Conservation (phyloP, 768 basidiomycete genomes). For the Auricularia sp. region DNA sequence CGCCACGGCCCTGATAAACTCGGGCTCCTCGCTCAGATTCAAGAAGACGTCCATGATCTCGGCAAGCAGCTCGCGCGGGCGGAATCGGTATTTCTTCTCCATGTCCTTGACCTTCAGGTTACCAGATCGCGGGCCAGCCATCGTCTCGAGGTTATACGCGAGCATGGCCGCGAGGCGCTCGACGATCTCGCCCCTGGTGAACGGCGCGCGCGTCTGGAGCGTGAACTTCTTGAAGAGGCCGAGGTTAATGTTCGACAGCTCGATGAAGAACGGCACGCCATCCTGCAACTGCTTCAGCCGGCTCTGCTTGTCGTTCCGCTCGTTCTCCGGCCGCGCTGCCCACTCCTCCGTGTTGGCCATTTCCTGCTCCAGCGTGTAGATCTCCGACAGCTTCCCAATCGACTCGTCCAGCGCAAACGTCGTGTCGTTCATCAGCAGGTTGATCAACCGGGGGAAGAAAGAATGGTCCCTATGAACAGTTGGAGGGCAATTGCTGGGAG, state of each 20-base stretch:
- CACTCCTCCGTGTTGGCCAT: conserved; percentile 71
- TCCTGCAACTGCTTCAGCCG: conserved; percentile 73
- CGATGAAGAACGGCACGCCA: conserved; percentile 77
- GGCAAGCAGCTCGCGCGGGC: conserved; percentile 68
- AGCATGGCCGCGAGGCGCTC: conserved; percentile 93
- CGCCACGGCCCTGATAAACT: conserved; percentile 81
- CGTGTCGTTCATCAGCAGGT: conserved; percentile 97
- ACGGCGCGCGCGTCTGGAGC: conserved; percentile 81
- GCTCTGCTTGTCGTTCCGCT: conserved; percentile 77
- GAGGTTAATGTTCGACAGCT: conserved; percentile 82
- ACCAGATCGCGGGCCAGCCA: conserved; percentile 82
- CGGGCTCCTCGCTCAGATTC: conserved; percentile 70
- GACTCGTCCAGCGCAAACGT: conserved; percentile 98
- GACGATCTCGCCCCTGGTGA: conserved; percentile 94
- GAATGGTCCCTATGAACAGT: conserved; percentile 58
- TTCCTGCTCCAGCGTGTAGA: conserved; percentile 75
- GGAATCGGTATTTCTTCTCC: conserved; percentile 75
- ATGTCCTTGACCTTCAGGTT: conserved; percentile 78
- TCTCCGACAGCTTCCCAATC: conserved; percentile 77
- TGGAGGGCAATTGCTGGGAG: neutral
- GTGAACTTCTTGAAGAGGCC: conserved; percentile 87
- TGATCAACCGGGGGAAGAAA: conserved; percentile 91
- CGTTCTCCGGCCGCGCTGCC: conserved; percentile 51
- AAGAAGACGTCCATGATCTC: conserved; percentile 87
- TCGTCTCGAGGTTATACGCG: conserved; percentile 83